Base-by-base conservation (phyloP, 495 filamentous ascomycete genomes). In the Daldinia loculata region DNA sequence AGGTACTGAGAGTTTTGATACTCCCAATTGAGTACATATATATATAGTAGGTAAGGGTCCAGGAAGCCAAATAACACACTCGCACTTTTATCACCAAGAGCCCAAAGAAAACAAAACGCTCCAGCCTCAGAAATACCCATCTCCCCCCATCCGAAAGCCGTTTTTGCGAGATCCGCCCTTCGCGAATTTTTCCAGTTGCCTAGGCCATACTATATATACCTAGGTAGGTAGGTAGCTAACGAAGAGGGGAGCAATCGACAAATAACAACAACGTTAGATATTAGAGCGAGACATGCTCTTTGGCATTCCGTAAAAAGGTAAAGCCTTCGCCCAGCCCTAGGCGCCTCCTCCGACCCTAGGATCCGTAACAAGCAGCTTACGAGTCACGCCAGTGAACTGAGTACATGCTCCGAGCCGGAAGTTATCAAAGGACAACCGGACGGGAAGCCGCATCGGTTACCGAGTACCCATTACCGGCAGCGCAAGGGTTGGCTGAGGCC, bases 31-130 rank as follows among this genome's bases (percentile, higher is more conserved):
- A 70, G 38, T 59, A 30, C 53, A 39, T 12, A 56, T 52, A 24
- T 32, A n/a, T n/a, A 60, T 48, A 24, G 43, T 24, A 48, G 9
- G 43, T 48, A 48, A 48, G 17, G 9, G 8, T 4, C 8, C n/a
- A 53, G 39, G 6, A 39, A 24, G n/a, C n/a, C 19, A 19, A 56
- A 38, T 24, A 52, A 64, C 67, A 53, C 34, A 60, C 67, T 70
- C 36, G 22, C 19, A 55, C 45, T 52, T 53, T 69, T 58, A 32
- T 29, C 43, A 52, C 27, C 30, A 30, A 26, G 15, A 30, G 30
- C n/a, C 50, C 50, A 14, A 63, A 51, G 6, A 43, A 59, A n/a
- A 14, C 45, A 30, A 29, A 38, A 24, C 19, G 9, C 4, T 11
- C 43, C 9, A 22, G 43, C 43, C 8, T 48, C 17, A 48, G 9